These are phyloP conservation scores for Sporothrix sp. DNA, from an alignment of 2,329 filamentous ascomycete genomes.

Conservation along the genomic window DNA sequence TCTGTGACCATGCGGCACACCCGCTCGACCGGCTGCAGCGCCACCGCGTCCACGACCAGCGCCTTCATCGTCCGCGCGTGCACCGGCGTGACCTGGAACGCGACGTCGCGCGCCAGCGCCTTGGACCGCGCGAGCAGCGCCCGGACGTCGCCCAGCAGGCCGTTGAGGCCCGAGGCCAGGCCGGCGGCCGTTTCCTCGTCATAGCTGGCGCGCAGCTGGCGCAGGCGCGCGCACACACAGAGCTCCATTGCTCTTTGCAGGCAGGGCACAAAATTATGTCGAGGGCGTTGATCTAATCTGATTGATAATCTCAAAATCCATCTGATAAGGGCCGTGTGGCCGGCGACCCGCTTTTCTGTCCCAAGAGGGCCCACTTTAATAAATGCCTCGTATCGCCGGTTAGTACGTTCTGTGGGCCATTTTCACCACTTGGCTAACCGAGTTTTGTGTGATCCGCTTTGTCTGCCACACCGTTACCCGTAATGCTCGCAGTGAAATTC, in stretches of 20 bases:
- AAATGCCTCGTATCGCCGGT: too few relatives aligned
- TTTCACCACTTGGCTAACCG: too few relatives aligned
- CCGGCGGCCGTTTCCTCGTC: not conserved
- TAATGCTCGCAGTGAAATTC: constrained; percentile 12
- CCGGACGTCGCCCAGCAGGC: not conserved
- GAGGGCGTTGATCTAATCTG: not conserved
- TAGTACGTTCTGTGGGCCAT: too few relatives aligned
- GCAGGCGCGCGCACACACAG: not conserved
- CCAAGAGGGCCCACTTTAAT: too few relatives aligned
- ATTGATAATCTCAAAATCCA: not conserved
- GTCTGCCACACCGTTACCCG: not conserved
- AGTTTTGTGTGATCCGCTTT: too few relatives aligned
- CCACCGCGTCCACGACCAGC: constrained; percentile 18
- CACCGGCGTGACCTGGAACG: constrained; percentile 24
- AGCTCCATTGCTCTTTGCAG: not conserved
- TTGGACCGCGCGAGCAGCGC: constrained; percentile 23
- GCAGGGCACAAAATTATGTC: not conserved
- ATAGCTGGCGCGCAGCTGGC: not conserved
- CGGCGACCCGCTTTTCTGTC: too few relatives aligned
- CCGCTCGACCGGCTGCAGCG: constrained; percentile 13
- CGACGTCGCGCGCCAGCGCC: constrained; percentile 22
- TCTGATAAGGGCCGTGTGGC: too few relatives aligned
- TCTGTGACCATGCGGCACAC: constrained; percentile 10
- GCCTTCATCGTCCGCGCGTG: constrained; percentile 26
- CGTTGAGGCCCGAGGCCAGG: not conserved